Base-by-base conservation (phyloP, 345 rosid genomes). In the Hirschfeldia incana region DNA sequence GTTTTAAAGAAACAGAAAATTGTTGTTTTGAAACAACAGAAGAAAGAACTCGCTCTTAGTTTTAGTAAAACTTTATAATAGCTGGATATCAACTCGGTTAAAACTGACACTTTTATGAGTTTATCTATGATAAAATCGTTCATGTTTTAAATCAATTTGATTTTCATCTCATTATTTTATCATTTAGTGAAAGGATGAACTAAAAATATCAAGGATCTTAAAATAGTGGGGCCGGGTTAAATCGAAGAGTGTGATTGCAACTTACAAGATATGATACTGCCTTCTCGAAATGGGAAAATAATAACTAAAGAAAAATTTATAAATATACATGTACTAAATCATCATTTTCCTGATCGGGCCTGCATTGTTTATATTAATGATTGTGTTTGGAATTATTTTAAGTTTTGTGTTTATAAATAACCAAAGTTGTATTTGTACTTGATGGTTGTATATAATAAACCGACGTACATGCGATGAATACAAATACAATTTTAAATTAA, bases 201-300 rank as follows among this genome's bases (percentile, higher is more conserved):
- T 58, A 36, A 15, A 67, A 75, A 74, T 21, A 58, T 26, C 26
- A 75, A 51, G 28, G 36, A 57, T 66, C 59, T 17, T 57, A 75
- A 57, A 67, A 60, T 67, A 68, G 79, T 76, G 79, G 69, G 61
- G 21, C 21, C 21, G 21, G 21, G 74, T 68, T 76, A 76, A 58
- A 68, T 76, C 79, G 65, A 60, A 42, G 73, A 16, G 26, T 59
- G 32, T 76, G 65, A 66, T 3, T 55, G 72, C 17, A 57, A 66
- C 64, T 12, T 60, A 28, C 49, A 60, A 39, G 1, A 27, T 27
- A 16, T 3, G 21, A 6, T 65, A 16, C 64, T 63, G 6, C 21
- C n/a, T 11, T 39, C 46, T 39, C n/a, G 46, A 64, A 65, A 32
- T 17, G 26, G 34, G 53, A 32, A 65, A 51, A 32, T 5, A 21